These are phyloP conservation scores for Clarkia xantiana DNA, from an alignment of 345 rosid species.

Conservation along the genomic window DNA sequence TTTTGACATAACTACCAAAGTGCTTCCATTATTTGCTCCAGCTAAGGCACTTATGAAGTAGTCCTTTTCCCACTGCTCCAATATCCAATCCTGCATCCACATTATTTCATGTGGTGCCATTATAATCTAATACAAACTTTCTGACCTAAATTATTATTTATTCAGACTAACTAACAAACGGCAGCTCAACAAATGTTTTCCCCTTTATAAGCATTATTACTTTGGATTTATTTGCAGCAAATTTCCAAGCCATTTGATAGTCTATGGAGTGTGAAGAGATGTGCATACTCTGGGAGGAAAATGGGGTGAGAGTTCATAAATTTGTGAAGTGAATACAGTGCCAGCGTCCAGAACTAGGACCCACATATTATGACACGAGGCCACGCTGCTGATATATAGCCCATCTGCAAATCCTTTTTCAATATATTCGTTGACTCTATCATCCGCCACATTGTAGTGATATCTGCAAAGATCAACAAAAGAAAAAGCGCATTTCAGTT, in stretches of 20 bases:
- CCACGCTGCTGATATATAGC: constrained; percentile 49
- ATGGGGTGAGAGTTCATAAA: constrained; percentile 39
- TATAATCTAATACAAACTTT: no score
- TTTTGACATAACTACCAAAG: constrained; percentile 45
- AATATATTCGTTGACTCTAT: constrained; percentile 42
- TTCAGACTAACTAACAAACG: no score
- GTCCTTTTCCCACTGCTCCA: constrained; percentile 48
- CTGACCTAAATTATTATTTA: no score
- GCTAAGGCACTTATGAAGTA: constrained; percentile 38
- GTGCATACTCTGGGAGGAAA: constrained; percentile 50
- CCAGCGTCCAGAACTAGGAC: constrained; percentile 72
- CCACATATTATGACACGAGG: constrained; percentile 53
- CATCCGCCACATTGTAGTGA: constrained; percentile 62
- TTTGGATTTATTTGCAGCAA: no score
- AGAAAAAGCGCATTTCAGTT: not conserved
- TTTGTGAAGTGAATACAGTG: constrained; percentile 45
- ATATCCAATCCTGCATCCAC: constrained; percentile 40
- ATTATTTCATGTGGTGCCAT: not conserved
- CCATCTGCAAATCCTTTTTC: constrained; percentile 60
- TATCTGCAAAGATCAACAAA: constrained; percentile 27
- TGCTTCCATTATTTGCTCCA: constrained; percentile 41
- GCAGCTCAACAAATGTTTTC: no score
- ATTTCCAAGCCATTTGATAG: not conserved
- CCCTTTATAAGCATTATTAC: no score
- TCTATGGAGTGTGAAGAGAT: no score